Conservation (phyloP, 1,139 yeast species). For the Saccharomyces hybrid region DNA sequence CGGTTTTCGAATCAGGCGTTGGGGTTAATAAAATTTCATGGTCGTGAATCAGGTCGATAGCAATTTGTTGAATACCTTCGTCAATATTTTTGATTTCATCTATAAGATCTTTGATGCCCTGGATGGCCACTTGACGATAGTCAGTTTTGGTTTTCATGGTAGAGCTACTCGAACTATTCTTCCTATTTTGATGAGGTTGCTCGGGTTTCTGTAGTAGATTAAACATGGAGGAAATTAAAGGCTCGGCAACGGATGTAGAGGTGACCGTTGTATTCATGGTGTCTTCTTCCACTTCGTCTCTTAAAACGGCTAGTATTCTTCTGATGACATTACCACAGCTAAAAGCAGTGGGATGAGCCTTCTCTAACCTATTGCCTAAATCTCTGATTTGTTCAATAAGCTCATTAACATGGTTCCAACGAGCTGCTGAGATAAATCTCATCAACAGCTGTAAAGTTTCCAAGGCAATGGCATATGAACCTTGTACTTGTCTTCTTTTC, state of each 20-base stretch:
- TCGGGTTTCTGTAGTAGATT: constrained; percentile 59
- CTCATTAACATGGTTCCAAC: constrained; percentile 76
- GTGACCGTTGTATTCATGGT: constrained; percentile 19
- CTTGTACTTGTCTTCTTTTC: constrained; percentile 29
- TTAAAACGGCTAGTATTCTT: constrained; percentile 74
- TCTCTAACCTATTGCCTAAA: constrained; percentile 50
- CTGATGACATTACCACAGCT: constrained; percentile 87
- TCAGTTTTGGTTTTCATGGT: constrained; percentile 36
- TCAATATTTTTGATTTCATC: constrained; percentile 88
- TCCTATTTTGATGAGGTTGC: constrained; percentile 18
- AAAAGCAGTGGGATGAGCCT: constrained; percentile 71
- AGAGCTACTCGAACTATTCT: constrained; percentile 20
- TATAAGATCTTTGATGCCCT: constrained; percentile 85
- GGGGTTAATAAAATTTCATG: constrained; percentile 88
- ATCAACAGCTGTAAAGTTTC: constrained; percentile 81
- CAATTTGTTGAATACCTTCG: constrained; percentile 84
- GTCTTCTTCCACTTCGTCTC: constrained; percentile 72
- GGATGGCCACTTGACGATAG: constrained; percentile 80
- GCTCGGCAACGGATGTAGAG: constrained; percentile 34
- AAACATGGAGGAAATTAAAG: constrained; percentile 81
- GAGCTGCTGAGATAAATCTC: constrained; percentile 81
- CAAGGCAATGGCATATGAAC: constrained; percentile 68
- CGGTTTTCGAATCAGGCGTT: constrained; percentile 87
- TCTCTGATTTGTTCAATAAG: constrained; percentile 61
- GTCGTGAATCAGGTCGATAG: constrained; percentile 90